Conservation (phyloP, 768 basidiomycete species). For the Astraeus odoratus region DNA sequence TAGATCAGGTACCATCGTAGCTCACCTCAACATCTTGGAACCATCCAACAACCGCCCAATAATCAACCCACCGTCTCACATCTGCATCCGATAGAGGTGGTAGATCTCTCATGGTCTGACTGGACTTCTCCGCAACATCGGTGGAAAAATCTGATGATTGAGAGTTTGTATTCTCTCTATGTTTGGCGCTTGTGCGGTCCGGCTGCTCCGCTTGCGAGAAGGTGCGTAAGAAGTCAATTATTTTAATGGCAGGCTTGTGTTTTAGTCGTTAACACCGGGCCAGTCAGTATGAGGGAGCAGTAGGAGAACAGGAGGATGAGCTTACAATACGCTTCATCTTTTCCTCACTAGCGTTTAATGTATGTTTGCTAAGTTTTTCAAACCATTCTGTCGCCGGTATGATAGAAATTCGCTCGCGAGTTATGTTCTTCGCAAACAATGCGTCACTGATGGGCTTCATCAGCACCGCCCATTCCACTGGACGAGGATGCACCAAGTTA, state of each 20-base stretch:
- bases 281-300: not conserved
- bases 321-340: not conserved
- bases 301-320: conserved; percentile 5
- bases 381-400: conserved; percentile 27
- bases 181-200: too few species aligned
- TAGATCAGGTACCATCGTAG: not conserved
- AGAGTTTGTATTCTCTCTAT: not conserved
- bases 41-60: conserved; percentile 29
- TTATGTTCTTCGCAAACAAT: too few species aligned
- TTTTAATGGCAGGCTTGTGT: conserved; percentile 27
- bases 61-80: conserved; percentile 30
- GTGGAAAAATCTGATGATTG: not conserved
- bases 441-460: too few species aligned
- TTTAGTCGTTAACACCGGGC: not conserved
- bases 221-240: conserved; percentile 24
- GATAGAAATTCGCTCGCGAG: conserved; percentile 8
- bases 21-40: conserved; percentile 3
- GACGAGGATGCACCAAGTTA: conserved; percentile 34
- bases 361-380: conserved; percentile 17
- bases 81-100: not conserved
- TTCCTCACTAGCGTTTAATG: conserved; percentile 9
- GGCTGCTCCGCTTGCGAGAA: not conserved
- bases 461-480: conserved; percentile 24
- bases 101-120: not conserved
- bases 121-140: not conserved